Percentiles rank a stretch among this genome's conserved stretches.
Conservation (phyloP, 805 yeast species). For the Torulaspora franciscae region DNA sequence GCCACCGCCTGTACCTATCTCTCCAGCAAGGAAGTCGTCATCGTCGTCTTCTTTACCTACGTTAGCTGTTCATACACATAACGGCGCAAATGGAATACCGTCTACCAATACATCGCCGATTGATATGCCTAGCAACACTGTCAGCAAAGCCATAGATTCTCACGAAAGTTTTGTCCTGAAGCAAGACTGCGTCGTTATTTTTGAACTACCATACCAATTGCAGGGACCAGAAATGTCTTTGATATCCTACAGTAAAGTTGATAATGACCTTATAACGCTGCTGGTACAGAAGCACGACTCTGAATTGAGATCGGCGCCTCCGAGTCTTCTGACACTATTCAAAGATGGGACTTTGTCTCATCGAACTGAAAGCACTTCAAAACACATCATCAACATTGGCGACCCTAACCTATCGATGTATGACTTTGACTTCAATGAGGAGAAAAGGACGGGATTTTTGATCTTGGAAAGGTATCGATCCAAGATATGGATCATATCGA, state of each 20-base stretch:
- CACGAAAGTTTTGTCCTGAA: conserved; percentile 19
- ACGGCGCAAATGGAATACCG: neutral
- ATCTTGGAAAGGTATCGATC: conserved; percentile 57
- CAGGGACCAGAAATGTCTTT: conserved; percentile 28
- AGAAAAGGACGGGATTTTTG: conserved; percentile 52
- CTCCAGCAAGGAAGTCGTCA: conserved; percentile 2
- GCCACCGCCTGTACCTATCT: conserved; percentile 1
- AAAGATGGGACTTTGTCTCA: conserved; percentile 23
- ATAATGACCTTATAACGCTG: conserved; percentile 25
- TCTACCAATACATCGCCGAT: conserved; percentile 3
- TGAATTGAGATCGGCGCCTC: conserved; percentile 12
- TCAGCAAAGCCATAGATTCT: neutral
- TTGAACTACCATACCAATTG: conserved; percentile 25
- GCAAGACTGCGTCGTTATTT: conserved; percentile 27
- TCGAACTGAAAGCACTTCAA: conserved; percentile 9
- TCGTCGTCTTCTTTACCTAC: conserved; percentile 1
- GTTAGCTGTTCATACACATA: neutral
- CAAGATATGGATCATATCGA: conserved; percentile 54
- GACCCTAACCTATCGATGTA: conserved; percentile 64
- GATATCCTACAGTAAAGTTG: conserved; percentile 22
- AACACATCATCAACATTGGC: conserved; percentile 26
- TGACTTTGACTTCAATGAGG: conserved; percentile 71
- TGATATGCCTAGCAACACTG: conserved; percentile 1
- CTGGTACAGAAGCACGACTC: conserved; percentile 19
- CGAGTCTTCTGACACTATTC: conserved; percentile 19